Evolutionary conservation across 202 grass and related monocot genomes (phyloP), one percentile per base, ranked within the genome.

Genomic region (Panicum hallii): DNA sequence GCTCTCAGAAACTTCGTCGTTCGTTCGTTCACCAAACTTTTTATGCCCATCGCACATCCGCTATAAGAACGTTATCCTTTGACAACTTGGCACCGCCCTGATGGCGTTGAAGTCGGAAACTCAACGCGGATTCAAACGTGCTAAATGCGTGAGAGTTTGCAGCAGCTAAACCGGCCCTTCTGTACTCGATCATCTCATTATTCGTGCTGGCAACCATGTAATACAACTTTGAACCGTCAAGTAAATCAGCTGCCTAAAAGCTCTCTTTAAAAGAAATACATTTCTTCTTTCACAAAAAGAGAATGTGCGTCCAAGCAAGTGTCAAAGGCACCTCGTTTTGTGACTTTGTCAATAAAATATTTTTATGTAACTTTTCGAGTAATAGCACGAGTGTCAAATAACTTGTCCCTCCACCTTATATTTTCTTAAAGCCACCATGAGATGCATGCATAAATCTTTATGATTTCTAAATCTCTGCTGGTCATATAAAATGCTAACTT

Each of bases 181-280:
- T 49, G 10, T 11, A 48, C 15, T 63, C 32, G 32, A 32, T 32
- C 15, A 63, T 34, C 57, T 63, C 15, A 17, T 20, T 50, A 12
- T 38, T 12, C 15, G 11, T 34, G 76, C 26, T 48, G 14, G 48
- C 9, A 36, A 65, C 10, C 43, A n/a, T n/a, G 36, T 53, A 9
- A 1, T 14, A 63, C 69, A 65, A 49, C 1, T 55, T 42, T 43
- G 6, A 80, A 80, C 34, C 3, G 63, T 68, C 47, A 80, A 69
- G 54, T 54, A 67, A 41, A 14, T 11, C 12, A 56, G 50, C 34
- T 42, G 63, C 20, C 64, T 71, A 82, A 60, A 80, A 70, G 65
- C 43, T 70, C 0, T 56, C 45, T 42, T 26, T 26, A 14, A 42
- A 57, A 22, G 13, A 13, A 41, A 22, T 57, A 8, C 14, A 9